These are phyloP conservation scores for Gnaphalium uliginosum DNA, from an alignment of 129 eudicot genomes.

Conservation along the genomic window DNA sequence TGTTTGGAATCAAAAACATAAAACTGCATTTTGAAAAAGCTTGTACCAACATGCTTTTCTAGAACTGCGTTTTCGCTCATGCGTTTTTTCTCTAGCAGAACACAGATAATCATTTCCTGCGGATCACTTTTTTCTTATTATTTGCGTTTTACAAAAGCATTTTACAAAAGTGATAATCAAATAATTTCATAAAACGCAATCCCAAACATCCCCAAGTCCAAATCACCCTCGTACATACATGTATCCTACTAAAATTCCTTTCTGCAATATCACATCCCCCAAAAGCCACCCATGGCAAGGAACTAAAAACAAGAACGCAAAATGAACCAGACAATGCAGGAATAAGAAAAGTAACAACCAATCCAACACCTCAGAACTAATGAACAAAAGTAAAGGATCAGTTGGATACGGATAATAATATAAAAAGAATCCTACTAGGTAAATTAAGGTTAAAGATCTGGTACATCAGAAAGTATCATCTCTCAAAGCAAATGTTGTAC, in stretches of 20 bases:
- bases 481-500: conserved; percentile 12
- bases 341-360: not conserved
- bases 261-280: not conserved
- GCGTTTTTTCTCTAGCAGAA: too few relatives aligned
- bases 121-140: too few relatives aligned
- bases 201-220: not conserved
- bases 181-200: too few relatives aligned
- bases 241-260: not conserved
- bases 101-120: too few relatives aligned
- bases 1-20: too few relatives aligned
- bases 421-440: not conserved
- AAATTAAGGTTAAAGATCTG: conserved; percentile 8
- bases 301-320: not conserved
- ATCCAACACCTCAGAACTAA: not conserved
- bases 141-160: too few relatives aligned
- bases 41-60: too few relatives aligned
- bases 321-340: not conserved
- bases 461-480: conserved; percentile 1
- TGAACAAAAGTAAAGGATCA: not conserved
- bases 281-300: not conserved
- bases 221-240: not conserved
- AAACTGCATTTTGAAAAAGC: not conserved
- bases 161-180: too few relatives aligned
- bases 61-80: too few relatives aligned
- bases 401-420: not conserved